These are phyloP conservation scores for Colletotrichum plurivorum DNA, from an alignment of 2,329 filamentous ascomycete genomes.

Conservation along the genomic window DNA sequence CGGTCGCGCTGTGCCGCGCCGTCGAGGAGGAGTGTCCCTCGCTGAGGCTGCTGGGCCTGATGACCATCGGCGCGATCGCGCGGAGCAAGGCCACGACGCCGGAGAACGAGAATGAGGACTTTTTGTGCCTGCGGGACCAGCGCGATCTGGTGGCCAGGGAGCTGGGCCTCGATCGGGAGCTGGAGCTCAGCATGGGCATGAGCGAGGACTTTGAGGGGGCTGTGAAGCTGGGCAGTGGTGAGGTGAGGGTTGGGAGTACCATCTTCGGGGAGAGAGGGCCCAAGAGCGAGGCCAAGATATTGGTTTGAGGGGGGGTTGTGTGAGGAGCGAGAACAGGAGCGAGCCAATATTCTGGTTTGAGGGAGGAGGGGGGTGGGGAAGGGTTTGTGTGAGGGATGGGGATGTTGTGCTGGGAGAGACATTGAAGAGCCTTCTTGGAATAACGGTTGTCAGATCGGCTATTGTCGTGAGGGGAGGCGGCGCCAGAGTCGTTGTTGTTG, in stretches of 20 bases:
- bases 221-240: conserved; percentile 84
- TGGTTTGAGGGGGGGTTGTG: conserved; percentile 45
- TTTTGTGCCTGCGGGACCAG: conserved; percentile 76
- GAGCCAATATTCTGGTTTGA: conserved; percentile 75
- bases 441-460: too few relatives aligned
- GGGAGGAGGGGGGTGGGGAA: too few relatives aligned
- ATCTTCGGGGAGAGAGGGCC: conserved; percentile 90
- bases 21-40: conserved; percentile 80
- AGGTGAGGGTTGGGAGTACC: conserved; percentile 93
- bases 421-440: too few relatives aligned
- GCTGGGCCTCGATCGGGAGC: conserved; percentile 59
- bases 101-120: conserved; percentile 94
- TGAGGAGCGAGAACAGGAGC: conserved; percentile 63
- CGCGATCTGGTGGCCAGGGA: conserved; percentile 77
- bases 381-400: background rate
- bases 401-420: too few relatives aligned
- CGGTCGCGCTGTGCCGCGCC: conserved; percentile 76
- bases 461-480: too few relatives aligned
- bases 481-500: too few relatives aligned
- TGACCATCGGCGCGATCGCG: conserved; percentile 98
- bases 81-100: conserved; percentile 80
- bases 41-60: conserved; percentile 84
- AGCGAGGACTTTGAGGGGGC: conserved; percentile 96
- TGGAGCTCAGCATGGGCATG: conserved; percentile 99
- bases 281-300: conserved; percentile 83